phyloP scores from a whole-genome alignment of 139 green algal species.

The Choricystis sp. region DNA sequence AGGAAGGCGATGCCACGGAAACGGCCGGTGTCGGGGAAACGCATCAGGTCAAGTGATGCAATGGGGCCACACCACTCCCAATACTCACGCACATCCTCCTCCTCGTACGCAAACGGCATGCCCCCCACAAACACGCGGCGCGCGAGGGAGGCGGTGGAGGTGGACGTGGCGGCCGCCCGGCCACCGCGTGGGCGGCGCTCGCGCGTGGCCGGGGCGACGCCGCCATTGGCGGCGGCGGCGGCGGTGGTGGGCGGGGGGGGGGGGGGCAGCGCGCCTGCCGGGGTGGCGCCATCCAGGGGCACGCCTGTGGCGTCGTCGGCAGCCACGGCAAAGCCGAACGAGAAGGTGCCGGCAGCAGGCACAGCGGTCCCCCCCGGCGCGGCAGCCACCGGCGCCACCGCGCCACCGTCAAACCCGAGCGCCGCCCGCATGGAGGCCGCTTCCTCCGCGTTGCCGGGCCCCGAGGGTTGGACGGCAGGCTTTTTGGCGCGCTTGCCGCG shows the following conservation, averaged over 20 bases:
- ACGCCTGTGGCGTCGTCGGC: not conserved
- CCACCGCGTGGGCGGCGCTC: conserved; percentile 4
- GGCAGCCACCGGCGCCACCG: not conserved
- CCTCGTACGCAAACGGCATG: conserved; percentile 70
- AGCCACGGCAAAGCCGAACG: conserved; percentile 8
- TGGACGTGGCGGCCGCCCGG: not conserved
- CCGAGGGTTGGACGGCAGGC: conserved; percentile 8
- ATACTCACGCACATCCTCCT: conserved; percentile 46
- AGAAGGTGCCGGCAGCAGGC: not conserved
- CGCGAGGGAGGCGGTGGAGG: conserved; percentile 1
- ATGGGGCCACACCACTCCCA: conserved; percentile 75
- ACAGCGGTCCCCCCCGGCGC: not conserved
- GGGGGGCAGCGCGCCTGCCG: not conserved
- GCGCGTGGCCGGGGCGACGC: not conserved
- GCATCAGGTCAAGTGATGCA: conserved; percentile 56
- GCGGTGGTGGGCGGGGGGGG: not conserved
- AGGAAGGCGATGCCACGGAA: conserved; percentile 89
- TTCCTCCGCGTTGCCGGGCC: conserved; percentile 50
- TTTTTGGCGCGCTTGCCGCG: not conserved
- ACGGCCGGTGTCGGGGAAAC: conserved; percentile 76
- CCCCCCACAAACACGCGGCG: conserved; percentile 69
- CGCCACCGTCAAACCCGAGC: conserved; percentile 19
- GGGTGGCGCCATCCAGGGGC: not conserved
- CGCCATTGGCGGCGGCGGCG: not conserved
- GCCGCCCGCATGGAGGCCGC: conserved; percentile 32